Conservation (phyloP, 1,284 basidiomycete genomes). For the Ustilago curta region DNA sequence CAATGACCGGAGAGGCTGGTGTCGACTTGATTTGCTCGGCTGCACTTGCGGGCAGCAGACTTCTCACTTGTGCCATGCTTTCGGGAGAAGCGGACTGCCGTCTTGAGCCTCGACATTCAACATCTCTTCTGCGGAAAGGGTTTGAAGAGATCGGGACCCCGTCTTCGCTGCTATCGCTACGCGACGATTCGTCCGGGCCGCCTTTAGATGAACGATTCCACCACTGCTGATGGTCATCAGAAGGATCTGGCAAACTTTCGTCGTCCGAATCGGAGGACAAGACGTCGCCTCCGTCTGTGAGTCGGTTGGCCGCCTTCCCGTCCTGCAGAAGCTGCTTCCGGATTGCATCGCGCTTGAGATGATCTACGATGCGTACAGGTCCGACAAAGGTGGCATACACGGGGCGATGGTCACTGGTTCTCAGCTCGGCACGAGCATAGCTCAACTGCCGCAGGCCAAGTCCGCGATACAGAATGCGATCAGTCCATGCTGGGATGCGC, state of each 20-base stretch:
- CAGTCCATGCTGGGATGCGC: conserved; percentile 93
- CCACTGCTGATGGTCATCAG: conserved; percentile 44
- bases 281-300: conserved; percentile 13
- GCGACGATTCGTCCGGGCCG: conserved; percentile 2
- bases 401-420: conserved; percentile 92
- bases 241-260: conserved; percentile 45
- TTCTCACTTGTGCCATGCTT: conserved; percentile 3
- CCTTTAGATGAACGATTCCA: conserved; percentile 23
- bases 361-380: conserved; percentile 82
- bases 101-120: not conserved
- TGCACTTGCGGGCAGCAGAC: conserved; percentile 1
- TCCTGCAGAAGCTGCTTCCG: conserved; percentile 73
- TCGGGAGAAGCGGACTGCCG: conserved; percentile 3
- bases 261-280: conserved; percentile 30
- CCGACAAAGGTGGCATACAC: conserved; percentile 87
- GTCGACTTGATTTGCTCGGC: conserved; percentile 12
- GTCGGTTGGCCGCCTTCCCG: conserved; percentile 29
- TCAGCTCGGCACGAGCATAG: conserved; percentile 80
- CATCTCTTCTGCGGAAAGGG: conserved; percentile 18
- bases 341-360: conserved; percentile 78
- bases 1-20: conserved; percentile 25
- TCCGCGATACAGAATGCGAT: conserved; percentile 78
- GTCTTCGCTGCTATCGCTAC: conserved; percentile 20
- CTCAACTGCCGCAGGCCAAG: conserved; percentile 54
- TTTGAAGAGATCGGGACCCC: conserved; percentile 2